These are phyloP conservation scores for Russula compacta DNA, from an alignment of 768 basidiomycete genomes.

Conservation along the genomic window DNA sequence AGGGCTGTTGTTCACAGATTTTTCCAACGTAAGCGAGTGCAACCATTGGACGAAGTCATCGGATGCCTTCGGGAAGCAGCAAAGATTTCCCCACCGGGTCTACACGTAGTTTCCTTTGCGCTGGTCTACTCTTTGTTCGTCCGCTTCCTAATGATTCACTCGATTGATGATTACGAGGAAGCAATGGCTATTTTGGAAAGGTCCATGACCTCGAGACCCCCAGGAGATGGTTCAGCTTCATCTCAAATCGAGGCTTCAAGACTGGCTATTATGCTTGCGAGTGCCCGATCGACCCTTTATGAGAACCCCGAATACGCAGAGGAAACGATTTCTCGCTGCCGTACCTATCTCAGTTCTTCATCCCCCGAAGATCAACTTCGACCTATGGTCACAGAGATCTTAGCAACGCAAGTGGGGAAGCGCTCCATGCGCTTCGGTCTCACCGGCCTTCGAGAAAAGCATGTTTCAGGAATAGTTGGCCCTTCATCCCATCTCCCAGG, in stretches of 20 bases:
- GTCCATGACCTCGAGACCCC: neutral
- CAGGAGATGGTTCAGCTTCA: neutral
- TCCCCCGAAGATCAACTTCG: neutral
- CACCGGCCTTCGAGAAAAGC: neutral
- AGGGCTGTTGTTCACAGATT: neutral
- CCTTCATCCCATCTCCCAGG: neutral
- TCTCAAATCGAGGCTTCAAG: neutral
- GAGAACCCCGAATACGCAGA: neutral
- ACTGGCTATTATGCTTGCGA: neutral
- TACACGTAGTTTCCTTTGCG: neutral
- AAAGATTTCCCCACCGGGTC: neutral
- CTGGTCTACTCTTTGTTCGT: neutral
- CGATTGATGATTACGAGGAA: neutral
- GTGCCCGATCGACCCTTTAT: neutral
- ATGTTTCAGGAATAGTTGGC: neutral
- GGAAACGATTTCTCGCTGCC: neutral
- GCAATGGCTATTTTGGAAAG: neutral
- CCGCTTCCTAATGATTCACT: neutral
- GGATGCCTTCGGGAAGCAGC: neutral
- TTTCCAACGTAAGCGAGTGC: neutral
- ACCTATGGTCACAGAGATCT: neutral
- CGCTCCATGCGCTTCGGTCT: neutral
- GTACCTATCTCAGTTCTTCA: neutral
- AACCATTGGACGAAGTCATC: neutral
- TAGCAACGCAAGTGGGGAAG: neutral